These are phyloP conservation scores for Geosmithia putterillii DNA, from an alignment of 2,329 filamentous ascomycete genomes.

Conservation along the genomic window DNA sequence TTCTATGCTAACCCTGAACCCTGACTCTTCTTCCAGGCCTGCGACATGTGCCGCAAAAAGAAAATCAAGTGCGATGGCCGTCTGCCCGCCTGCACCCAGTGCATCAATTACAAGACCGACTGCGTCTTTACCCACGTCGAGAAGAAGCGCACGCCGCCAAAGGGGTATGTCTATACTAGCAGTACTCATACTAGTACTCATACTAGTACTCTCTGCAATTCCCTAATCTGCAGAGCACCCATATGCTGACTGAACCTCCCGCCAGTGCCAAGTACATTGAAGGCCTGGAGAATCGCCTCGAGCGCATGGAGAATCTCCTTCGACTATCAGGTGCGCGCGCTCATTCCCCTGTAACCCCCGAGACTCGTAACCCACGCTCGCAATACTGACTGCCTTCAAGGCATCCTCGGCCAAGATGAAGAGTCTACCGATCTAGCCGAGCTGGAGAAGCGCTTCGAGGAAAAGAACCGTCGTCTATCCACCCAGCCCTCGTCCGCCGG, in stretches of 20 bases:
- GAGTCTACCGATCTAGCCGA: slow-evolving; percentile 78
- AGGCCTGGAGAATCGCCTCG: slow-evolving; percentile 83
- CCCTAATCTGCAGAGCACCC: too few species aligned
- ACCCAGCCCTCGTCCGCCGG: slow-evolving; percentile 37
- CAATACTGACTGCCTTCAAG: too few species aligned
- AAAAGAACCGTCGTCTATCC: too few species aligned
- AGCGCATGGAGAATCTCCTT: slow-evolving; percentile 89
- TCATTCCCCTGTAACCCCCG: background rate
- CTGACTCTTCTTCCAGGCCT: too few species aligned
- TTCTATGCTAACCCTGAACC: too few species aligned
- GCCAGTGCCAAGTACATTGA: slow-evolving; percentile 91
- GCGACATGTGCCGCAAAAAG: slow-evolving; percentile 93
- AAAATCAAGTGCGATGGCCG: slow-evolving; percentile 98
- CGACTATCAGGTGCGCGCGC: slow-evolving; percentile 61
- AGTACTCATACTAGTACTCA: too few species aligned
- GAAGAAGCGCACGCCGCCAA: slow-evolving; percentile 95
- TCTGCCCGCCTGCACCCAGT: slow-evolving; percentile 88
- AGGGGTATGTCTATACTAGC: slow-evolving; percentile 53
- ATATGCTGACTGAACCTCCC: slow-evolving; percentile 1
- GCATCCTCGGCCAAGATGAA: slow-evolving; percentile 76
- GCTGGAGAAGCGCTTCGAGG: slow-evolving; percentile 63
- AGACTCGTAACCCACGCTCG: background rate
- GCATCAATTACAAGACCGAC: slow-evolving; percentile 94
- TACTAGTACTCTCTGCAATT: too few species aligned
- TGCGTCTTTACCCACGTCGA: slow-evolving; percentile 97